Base-by-base conservation (phyloP, 108 stramenopile species). In the Cyclostephanos invisitatus region DNA sequence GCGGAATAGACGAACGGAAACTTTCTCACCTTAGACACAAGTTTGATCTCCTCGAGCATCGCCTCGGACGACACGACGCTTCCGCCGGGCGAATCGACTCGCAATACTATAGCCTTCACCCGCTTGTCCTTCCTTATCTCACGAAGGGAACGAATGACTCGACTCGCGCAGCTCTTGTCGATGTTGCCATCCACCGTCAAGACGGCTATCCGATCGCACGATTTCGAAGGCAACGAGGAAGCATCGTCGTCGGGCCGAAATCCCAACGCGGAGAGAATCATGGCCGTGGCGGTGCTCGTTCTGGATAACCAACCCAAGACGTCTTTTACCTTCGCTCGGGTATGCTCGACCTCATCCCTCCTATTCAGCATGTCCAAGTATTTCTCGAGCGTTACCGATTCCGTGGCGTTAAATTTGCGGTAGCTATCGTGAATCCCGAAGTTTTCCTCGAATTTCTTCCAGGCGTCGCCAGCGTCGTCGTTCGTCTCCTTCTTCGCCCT, bases 1-100 rank as follows among this genome's bases (percentile, higher is more conserved):
- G 2, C 0, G 42, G 9, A 21, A 9, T 36, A 40, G 14, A 28
- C 20, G 0, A 57, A 35, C 59, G 27, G 0, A 37, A 74, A 40
- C 58, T 9, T 27, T 44, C 76, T 46, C 60, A 81, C 80, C 68
- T 86, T 74, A 12, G 72, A 72, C 51, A 88, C 35, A 56, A 84
- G 72, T 58, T 86, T 68, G 15, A 87, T 49, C 51, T 90, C 86
- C 67, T 89, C 86, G 20, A 80, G 70, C 37, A 92, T 85, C 17
- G 85, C 70, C 76, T 92, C 91, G 17, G 88, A 89, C n/a, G 91
- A 89, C 25, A 67, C 72, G 29, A 87, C 85, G 24, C 72, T 48
- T 15, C 91, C 91, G 44, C 91, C 91, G 8, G 87, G 87, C 17
- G 86, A 87, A 72, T 90, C 83, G 5, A 92, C 82, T 11, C 89